phyloP scores from a whole-genome alignment of 1,139 yeast species.

The Wickerhamomyces sp. region DNA sequence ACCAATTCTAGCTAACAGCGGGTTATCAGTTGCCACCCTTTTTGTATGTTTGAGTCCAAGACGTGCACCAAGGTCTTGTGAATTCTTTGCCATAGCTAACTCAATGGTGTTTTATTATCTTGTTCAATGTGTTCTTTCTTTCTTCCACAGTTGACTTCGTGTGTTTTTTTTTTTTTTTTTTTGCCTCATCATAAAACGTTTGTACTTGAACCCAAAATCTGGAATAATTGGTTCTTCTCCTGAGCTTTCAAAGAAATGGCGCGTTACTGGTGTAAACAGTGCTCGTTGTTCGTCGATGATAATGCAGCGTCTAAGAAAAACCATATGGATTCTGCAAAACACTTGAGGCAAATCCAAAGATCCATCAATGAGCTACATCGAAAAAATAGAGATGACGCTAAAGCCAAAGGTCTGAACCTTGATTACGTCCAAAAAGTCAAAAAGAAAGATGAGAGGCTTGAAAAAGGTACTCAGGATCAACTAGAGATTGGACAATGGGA shows the following conservation, averaged over 20 bases:
- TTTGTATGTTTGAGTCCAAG: neutral
- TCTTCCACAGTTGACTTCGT: no score
- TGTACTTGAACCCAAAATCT: no score
- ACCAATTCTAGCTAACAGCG: conserved; percentile 7
- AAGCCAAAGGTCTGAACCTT: conserved; percentile 6
- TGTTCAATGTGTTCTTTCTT: no score
- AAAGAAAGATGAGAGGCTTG: neutral
- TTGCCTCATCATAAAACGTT: no score
- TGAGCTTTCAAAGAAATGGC: no score
- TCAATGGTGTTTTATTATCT: no score
- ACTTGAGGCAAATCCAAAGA: conserved; percentile 26
- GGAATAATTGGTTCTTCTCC: no score
- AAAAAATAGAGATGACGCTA: conserved; percentile 24
- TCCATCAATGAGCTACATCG: conserved; percentile 29
- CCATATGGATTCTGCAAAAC: conserved; percentile 36
- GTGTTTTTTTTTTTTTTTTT: no score
- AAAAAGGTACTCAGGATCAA: neutral
- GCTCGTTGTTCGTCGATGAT: conserved; percentile 39
- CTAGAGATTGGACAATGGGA: conserved; percentile 2
- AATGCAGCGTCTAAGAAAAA: conserved; percentile 31
- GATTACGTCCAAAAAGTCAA: conserved; percentile 5
- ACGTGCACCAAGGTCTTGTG: neutral
- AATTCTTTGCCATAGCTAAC: conserved; percentile 10
- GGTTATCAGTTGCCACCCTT: conserved; percentile 2
- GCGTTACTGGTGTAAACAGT: conserved; percentile 39